Evolutionary conservation across 2,329 filamentous ascomycete genomes (phyloP), one percentile per base, ranked within the genome.

Genomic region (Penicillium olsonii): DNA sequence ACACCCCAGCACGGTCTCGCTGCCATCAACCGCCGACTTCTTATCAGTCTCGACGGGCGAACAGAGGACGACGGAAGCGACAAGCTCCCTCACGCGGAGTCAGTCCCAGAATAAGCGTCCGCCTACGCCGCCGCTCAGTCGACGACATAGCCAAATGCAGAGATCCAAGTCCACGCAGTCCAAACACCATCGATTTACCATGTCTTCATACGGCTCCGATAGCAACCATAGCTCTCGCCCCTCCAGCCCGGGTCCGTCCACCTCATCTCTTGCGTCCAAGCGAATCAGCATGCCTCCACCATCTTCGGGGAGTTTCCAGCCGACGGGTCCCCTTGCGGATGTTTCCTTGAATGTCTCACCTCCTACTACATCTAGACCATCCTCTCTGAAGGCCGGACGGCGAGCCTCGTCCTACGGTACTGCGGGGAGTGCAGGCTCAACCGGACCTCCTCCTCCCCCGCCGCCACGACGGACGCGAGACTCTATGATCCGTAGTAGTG

Each of bases 121-220:
- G 3, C 75, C 77, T 9, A 73, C 76, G 9, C 77, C 77, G 18
- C 78, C 79, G 17, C 54, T 78, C 19, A 68, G 76, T 49, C 65
- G 78, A 45, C 72, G 77, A 41, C 76, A 76, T 46, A 78, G 75
- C 49, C 75, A 77, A 48, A 67, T 71, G 61, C 66, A 65, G 47
- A 58, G 69, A 24, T 67, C 65, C 29, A 69, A 72, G 50, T 66
- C 68, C 12, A 63, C 62, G 7, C 47, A 67, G 40, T 64, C 67
- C 41, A 67, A 66, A 53, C 62, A 67, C 27, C 66, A 61, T 48
- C 61, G 68, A 53, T 54, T 69, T 54, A 62, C 69, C 49, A 48
- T 66, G 37, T 73, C 76, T 7, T 68, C 78, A 4, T 76, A 76
- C 17, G 78, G 75, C 52, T 58, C 75, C 27, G 76, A 76, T 34